A percentile compares a stretch with the other conserved stretches of the same genome.
Evolutionary conservation across 139 green algal genomes (phyloP).

Genomic region (Chlorella sp.): DNA sequence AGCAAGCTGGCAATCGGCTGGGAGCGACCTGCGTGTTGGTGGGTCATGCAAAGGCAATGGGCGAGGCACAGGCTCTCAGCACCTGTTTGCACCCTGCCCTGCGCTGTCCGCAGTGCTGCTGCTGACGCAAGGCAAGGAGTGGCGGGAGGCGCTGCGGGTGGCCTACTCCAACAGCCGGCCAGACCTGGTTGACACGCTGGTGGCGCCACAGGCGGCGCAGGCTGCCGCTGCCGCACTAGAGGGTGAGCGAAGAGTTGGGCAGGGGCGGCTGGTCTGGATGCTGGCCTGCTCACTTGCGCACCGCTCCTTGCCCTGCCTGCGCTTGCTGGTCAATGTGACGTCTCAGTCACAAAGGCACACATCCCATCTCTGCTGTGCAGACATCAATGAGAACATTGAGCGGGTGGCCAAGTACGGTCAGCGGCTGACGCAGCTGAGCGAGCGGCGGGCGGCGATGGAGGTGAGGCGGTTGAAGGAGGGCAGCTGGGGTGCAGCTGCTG

Average conservation of each 20-base stretch:
- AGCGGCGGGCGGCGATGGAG: constrained; percentile 28
- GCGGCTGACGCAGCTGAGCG: constrained; percentile 74
- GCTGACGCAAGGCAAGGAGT: constrained; percentile 64
- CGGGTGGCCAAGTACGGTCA: constrained; percentile 81
- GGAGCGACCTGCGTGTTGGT: too few species aligned
- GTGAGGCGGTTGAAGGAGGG: background rate
- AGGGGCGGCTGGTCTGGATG: background rate
- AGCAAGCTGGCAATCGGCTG: too few species aligned
- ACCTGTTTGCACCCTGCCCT: background rate
- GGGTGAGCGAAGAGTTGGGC: background rate
- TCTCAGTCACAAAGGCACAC: background rate
- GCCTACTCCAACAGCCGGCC: constrained; percentile 28
- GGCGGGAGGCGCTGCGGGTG: constrained; percentile 56
- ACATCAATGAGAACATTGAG: constrained; percentile 65
- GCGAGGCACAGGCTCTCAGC: too few species aligned
- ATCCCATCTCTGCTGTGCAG: background rate
- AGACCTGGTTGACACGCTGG: constrained; percentile 63
- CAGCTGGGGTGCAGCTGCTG: too few species aligned
- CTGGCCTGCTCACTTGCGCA: background rate
- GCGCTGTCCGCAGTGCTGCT: constrained; percentile 52
- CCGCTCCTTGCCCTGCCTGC: background rate
- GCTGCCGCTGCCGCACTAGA: constrained; percentile 50
- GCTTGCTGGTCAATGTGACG: background rate
- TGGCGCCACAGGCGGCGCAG: constrained; percentile 59
- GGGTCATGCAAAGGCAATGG: too few species aligned